A percentile compares a stretch with the other conserved stretches of the same genome.
Conservation (phyloP, 306 rosid species). For the Fragaria iinumae region DNA sequence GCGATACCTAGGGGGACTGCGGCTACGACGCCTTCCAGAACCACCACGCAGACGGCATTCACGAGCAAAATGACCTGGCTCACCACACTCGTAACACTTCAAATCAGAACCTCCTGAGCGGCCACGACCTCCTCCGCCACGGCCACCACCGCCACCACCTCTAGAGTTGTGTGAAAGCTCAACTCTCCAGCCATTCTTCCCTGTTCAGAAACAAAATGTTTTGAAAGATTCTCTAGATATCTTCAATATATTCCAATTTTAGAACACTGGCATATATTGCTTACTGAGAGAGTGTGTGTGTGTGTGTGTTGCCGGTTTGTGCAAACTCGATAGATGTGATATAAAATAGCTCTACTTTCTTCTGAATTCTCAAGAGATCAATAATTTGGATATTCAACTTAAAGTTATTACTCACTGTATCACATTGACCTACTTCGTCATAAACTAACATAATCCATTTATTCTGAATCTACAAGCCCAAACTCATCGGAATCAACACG, state of each 20-base stretch:
- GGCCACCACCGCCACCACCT: conserved; percentile 68
- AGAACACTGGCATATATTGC: background rate
- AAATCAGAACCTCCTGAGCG: conserved; percentile 94
- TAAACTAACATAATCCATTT: background rate
- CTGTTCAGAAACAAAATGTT: conserved; percentile 34
- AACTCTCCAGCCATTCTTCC: conserved; percentile 98
- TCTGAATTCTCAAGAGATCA: background rate
- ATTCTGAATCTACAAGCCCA: background rate
- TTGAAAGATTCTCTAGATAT: no score
- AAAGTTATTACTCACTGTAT: background rate
- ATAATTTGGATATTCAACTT: background rate
- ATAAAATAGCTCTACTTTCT: background rate
- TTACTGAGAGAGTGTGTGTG: no score
- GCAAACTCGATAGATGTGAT: background rate
- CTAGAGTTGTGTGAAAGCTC: conserved; percentile 98
- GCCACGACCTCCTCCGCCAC: conserved; percentile 86
- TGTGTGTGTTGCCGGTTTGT: background rate
- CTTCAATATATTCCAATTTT: background rate
- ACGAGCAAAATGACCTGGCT: conserved; percentile 98
- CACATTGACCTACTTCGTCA: background rate
- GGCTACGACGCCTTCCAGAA: conserved; percentile 90
- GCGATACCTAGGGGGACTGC: conserved; percentile 88
- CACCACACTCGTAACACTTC: conserved; percentile 99
- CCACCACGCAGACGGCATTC: conserved; percentile 94
- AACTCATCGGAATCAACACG: background rate